phyloP scores from a whole-genome alignment of 2,329 filamentous ascomycete genomes.

The Lachnellula suecica region DNA sequence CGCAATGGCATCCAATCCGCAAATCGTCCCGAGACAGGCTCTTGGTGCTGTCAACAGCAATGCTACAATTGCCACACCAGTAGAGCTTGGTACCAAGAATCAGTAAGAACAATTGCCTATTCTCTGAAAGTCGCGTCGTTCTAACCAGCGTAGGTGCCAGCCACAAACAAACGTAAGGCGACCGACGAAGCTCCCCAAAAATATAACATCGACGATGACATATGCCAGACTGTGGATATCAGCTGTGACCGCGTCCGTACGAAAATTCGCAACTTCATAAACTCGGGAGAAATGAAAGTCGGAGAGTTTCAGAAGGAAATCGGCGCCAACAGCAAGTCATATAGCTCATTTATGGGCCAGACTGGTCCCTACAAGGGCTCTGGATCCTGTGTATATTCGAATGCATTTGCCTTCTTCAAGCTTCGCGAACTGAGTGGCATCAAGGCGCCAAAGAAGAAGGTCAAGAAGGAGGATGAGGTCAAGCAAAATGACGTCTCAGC shows the following conservation, averaged over 20 bases:
- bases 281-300: conserved; percentile 42
- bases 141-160: background rate
- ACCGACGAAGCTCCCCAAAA: conserved; percentile 1
- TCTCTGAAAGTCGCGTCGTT: background rate
- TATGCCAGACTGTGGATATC: conserved; percentile 9
- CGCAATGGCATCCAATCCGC: background rate
- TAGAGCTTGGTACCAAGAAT: background rate
- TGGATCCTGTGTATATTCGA: conserved; percentile 34
- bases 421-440: conserved; percentile 49
- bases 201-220: conserved; percentile 19
- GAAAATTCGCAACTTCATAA: conserved; percentile 42
- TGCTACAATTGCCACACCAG: background rate
- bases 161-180: background rate
- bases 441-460: conserved; percentile 33
- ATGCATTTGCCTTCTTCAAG: conserved; percentile 47
- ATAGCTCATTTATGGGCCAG: conserved; percentile 48
- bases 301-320: conserved; percentile 42
- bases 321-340: conserved; percentile 35
- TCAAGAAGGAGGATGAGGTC: conserved; percentile 29
- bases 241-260: conserved; percentile 37
- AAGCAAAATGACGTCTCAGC: conserved; percentile 39
- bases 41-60: background rate
- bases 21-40: background rate
- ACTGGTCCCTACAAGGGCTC: conserved; percentile 39
- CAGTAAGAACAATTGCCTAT: background rate